Conservation (phyloP, 1,139 yeast species). For the Sugiyamaella castrensis region DNA sequence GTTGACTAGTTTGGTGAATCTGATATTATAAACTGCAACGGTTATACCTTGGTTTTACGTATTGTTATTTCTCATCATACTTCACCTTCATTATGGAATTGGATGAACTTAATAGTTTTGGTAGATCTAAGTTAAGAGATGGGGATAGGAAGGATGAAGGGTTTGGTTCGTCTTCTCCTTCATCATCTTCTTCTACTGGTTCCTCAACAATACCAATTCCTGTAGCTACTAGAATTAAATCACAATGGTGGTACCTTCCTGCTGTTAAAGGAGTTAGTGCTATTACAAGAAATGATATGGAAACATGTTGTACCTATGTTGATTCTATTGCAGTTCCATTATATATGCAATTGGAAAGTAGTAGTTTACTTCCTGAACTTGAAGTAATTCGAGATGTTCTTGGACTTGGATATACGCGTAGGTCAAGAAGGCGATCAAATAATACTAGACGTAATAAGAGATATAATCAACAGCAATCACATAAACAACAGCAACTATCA, state of each 20-base stretch:
- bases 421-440: neutral
- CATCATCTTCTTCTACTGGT: no score
- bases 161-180: neutral
- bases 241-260: constrained; percentile 18
- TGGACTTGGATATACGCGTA: neutral
- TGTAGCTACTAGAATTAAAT: neutral
- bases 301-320: constrained; percentile 15
- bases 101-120: no score
- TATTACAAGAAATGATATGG: constrained; percentile 17
- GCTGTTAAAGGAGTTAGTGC: constrained; percentile 16
- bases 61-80: no score
- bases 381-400: constrained; percentile 14
- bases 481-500: no score
- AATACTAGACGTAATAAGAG: neutral
- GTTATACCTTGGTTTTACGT: no score
- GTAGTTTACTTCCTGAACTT: constrained; percentile 20
- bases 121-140: neutral
- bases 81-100: no score
- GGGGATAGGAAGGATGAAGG: neutral
- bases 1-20: no score
- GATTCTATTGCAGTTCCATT: constrained; percentile 20
- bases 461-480: no score
- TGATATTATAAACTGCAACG: no score
- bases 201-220: no score
- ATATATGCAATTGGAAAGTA: constrained; percentile 19